phyloP scores from a whole-genome alignment of 805 yeast species.

The Yamadazyma tumulicola region DNA sequence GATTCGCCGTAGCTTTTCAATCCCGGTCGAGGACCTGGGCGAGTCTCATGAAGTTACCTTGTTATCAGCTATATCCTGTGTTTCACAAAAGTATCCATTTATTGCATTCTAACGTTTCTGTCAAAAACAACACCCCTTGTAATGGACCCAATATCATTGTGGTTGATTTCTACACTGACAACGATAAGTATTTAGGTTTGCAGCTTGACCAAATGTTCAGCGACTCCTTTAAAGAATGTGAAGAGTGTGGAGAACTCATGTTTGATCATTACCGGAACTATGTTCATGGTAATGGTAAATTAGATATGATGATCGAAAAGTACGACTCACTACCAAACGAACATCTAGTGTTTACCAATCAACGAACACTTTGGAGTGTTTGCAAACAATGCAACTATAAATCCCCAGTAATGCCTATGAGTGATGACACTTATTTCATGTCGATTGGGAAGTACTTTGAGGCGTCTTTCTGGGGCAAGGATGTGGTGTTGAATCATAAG shows the following conservation, averaged over 20 bases:
- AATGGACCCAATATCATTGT: conserved; percentile 83
- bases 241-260: conserved; percentile 72
- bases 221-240: conserved; percentile 64
- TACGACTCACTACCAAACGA: conserved; percentile 22
- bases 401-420: conserved; percentile 78
- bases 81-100: conserved; percentile 76
- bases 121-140: conserved; percentile 86
- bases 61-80: conserved; percentile 40
- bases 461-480: conserved; percentile 65
- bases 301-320: conserved; percentile 72
- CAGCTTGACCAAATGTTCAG: conserved; percentile 76
- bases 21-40: conserved; percentile 47
- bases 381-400: conserved; percentile 76
- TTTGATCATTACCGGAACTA: conserved; percentile 80
- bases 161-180: conserved; percentile 86
- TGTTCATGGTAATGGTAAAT: conserved; percentile 82
- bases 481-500: conserved; percentile 18
- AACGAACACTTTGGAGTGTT: conserved; percentile 85
- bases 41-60: conserved; percentile 31
- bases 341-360: conserved; percentile 22
- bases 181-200: conserved; percentile 86
- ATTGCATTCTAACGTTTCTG: conserved; percentile 77
- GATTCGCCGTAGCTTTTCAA: conserved; percentile 50
- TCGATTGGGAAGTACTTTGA: conserved; percentile 94
- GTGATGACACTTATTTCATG: conserved; percentile 81